Conservation (phyloP, 1,139 yeast species). For the Lodderomyces elongisporus region DNA sequence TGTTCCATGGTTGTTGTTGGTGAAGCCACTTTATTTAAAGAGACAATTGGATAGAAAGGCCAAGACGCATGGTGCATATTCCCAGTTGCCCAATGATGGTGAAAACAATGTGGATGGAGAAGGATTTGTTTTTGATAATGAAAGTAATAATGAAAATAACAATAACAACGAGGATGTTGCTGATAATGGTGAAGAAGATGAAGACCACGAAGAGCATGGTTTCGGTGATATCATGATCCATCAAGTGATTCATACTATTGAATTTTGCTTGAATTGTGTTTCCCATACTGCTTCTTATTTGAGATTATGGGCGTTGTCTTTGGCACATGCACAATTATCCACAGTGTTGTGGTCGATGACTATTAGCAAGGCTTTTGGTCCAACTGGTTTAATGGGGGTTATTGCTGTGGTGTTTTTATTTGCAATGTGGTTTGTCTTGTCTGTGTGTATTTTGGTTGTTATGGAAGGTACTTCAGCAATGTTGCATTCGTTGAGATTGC, state of each 20-base stretch:
- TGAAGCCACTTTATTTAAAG: slow-evolving; percentile 57
- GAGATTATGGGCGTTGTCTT: slow-evolving; percentile 73
- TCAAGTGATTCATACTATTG: slow-evolving; percentile 76
- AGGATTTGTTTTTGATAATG: slow-evolving; percentile 34
- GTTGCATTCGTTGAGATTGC: slow-evolving; percentile 79
- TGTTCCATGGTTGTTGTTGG: slow-evolving; percentile 70
- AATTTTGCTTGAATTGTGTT: slow-evolving; percentile 73
- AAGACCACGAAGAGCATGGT: slow-evolving; percentile 50
- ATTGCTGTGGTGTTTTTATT: slow-evolving; percentile 55
- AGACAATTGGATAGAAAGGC: slow-evolving; percentile 41
- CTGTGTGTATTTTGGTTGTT: slow-evolving; percentile 66
- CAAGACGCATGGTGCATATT: slow-evolving; percentile 23
- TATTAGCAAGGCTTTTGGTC: slow-evolving; percentile 50
- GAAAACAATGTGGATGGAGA: slow-evolving; percentile 12
- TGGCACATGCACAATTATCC: slow-evolving; percentile 75
- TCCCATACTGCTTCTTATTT: slow-evolving; percentile 76
- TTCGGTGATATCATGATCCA: slow-evolving; percentile 77
- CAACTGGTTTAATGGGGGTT: slow-evolving; percentile 47
- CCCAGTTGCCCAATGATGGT: slow-evolving; percentile 21
- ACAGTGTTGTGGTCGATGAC: slow-evolving; percentile 80
- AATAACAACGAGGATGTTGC: slow-evolving; percentile 18
- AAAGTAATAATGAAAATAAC: slow-evolving; percentile 50
- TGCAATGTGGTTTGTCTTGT: slow-evolving; percentile 74
- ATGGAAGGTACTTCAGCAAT: slow-evolving; percentile 90
- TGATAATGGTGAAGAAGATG: slow-evolving; percentile 44